A percentile compares a stretch with the other conserved stretches of the same genome.
Conservation (phyloP, 148 eudicot species). For the Rhododendron vialii region DNA sequence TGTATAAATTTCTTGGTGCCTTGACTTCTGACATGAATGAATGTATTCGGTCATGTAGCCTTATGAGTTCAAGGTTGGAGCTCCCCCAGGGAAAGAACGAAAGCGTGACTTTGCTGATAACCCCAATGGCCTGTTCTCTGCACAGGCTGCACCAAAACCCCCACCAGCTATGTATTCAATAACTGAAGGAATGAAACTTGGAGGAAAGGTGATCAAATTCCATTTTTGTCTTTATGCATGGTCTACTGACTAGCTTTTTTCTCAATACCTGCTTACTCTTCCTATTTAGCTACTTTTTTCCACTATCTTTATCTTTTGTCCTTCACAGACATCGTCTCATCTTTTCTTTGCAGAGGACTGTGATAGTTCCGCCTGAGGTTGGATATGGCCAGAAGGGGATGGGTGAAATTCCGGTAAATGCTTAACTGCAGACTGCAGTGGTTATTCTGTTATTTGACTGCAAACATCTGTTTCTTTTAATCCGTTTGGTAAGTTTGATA, state of each 20-base stretch:
- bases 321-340: neutral
- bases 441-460: neutral
- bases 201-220: constrained; percentile 66
- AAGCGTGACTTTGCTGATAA: constrained; percentile 93
- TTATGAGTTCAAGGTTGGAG: constrained; percentile 90
- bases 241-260: neutral
- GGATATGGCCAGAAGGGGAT: constrained; percentile 87
- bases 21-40: constrained; percentile 3
- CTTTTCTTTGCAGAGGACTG: constrained; percentile 60
- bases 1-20: neutral
- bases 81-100: constrained; percentile 87
- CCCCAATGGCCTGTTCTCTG: constrained; percentile 92
- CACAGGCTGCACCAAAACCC: constrained; percentile 99
- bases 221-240: neutral
- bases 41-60: constrained; percentile 47
- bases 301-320: neutral
- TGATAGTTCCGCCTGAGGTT: constrained; percentile 83
- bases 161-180: constrained; percentile 83
- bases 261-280: neutral
- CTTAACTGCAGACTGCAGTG: neutral
- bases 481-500: neutral
- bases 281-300: neutral
- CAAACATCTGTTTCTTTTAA: neutral
- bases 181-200: constrained; percentile 92
- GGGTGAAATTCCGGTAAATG: constrained; percentile 87